Percentiles rank a stretch among this genome's conserved stretches.
phyloP scores from a whole-genome alignment of 768 basidiomycete species.

The Amanita phalloides region DNA sequence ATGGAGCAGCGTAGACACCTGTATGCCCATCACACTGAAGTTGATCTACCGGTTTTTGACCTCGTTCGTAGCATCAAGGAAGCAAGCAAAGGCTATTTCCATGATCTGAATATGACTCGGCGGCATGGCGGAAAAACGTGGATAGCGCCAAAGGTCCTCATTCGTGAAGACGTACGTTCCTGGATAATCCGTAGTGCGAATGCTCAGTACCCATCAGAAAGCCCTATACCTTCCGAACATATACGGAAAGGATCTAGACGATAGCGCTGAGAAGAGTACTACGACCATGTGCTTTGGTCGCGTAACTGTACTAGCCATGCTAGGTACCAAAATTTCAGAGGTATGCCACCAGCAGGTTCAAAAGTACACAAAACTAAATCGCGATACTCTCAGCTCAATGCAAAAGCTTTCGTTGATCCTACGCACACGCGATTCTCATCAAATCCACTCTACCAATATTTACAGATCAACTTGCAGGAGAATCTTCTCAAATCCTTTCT shows the following conservation, averaged over 20 bases:
- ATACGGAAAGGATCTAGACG: constrained; percentile 54
- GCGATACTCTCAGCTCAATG: constrained; percentile 50
- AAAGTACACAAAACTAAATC: not conserved
- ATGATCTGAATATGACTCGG: constrained; percentile 70
- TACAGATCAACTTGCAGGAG: constrained; percentile 91
- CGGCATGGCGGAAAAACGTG: constrained; percentile 89
- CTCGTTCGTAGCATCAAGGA: constrained; percentile 29
- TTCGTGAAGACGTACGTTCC: constrained; percentile 75
- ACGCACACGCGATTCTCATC: constrained; percentile 40
- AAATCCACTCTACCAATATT: constrained; percentile 56
- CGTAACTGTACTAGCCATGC: constrained; percentile 71
- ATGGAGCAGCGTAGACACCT: constrained; percentile 61
- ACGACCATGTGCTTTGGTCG: constrained; percentile 67
- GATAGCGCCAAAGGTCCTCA: constrained; percentile 83
- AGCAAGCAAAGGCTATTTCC: constrained; percentile 75
- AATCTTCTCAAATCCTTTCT: constrained; percentile 89
- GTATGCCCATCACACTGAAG: constrained; percentile 20
- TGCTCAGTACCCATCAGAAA: constrained; percentile 42
- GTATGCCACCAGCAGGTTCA: constrained; percentile 26
- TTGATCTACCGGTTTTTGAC: not conserved
- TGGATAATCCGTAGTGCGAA: not conserved
- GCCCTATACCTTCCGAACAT: constrained; percentile 89
- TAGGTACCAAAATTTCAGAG: constrained; percentile 84
- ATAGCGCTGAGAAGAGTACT: constrained; percentile 52
- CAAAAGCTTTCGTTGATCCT: constrained; percentile 53